A percentile compares a stretch with the other conserved stretches of the same genome.
Evolutionary conservation across 2,329 filamentous ascomycete genomes (phyloP).

Genomic region (Neurospora crassa): DNA sequence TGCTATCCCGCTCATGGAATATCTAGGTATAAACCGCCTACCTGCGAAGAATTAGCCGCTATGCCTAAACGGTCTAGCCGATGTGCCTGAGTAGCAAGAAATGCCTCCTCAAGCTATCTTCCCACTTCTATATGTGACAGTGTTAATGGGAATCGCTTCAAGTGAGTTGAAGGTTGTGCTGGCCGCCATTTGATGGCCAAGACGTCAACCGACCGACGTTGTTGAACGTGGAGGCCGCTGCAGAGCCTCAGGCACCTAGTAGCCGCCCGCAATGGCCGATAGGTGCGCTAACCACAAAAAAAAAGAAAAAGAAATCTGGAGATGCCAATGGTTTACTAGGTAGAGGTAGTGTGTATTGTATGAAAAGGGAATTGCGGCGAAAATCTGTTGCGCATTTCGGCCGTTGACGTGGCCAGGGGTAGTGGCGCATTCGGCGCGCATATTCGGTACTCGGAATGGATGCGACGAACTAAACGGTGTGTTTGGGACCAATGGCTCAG

Average conservation of each 20-base stretch:
- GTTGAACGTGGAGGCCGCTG: not conserved
- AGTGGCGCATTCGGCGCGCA: not conserved
- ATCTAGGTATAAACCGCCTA: no score
- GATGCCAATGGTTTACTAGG: no score
- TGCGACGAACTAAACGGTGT: not conserved
- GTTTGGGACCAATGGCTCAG: not conserved
- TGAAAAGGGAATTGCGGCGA: not conserved
- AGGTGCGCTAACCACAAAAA: not conserved
- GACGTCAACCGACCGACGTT: not conserved
- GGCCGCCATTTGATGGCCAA: not conserved
- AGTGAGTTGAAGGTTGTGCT: not conserved
- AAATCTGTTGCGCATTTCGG: not conserved
- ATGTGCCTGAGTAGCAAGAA: not conserved
- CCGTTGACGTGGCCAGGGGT: not conserved
- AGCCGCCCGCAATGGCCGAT: not conserved
- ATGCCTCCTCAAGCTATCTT: not conserved
- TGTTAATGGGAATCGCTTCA: not conserved
- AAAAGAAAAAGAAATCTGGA: no score
- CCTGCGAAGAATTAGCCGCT: not conserved
- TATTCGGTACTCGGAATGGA: not conserved
- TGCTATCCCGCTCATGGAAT: no score
- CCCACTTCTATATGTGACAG: not conserved
- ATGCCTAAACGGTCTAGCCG: not conserved
- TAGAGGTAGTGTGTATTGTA: no score
- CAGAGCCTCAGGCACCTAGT: not conserved